Evolutionary conservation across 352 stramenopile species (phyloP), one percentile per base, ranked within the genome.

Genomic region (Pythium dissimile): DNA sequence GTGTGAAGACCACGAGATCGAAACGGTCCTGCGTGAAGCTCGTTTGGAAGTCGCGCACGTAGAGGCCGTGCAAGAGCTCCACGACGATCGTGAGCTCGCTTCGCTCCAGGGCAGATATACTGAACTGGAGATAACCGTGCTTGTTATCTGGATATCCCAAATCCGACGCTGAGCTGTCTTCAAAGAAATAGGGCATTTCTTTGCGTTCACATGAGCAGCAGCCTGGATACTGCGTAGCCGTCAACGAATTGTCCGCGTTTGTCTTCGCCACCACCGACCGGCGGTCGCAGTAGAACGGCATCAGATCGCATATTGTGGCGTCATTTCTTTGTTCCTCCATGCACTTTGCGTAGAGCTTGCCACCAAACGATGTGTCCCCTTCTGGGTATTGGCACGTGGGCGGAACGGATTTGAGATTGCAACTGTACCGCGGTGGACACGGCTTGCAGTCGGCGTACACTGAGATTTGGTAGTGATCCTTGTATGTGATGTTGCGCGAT

Each of bases 371-470:
- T 39, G 75, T 79, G 42, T 89, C 67, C 12, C 73, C 54, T 27
- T 86, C 47, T 4, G 80, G 90, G 51, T 94, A 92, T 47, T 61
- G 71, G 45, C 90, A 97, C 16, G 44, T 51, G 3, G 74, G 56
- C 8, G 79, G 71, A 6, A 71, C 69, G 9, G 61, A 44, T 42
- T 66, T 68, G 15, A 74, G 62, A 39, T 95, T 69, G 68, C 95
- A 98, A 28, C 82, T 73, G 70, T 98, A 99, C 16, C 83, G 80
- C 2, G 93, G 76, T 0, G 94, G 94, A 66, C 96, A 99, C 21
- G 95, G 96, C 54, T 96, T 97, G 69, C 96, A 99, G 69, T 97
- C 81, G 35, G 91, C 73, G 67, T 98, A 99, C 1, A 98, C 80
- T 0, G 84, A 90, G 32, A 99, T 80, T 69, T 93, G 75, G 70